These are phyloP conservation scores for Gnaphalium uliginosum DNA, from an alignment of 129 eudicot species.

Conservation along the genomic window DNA sequence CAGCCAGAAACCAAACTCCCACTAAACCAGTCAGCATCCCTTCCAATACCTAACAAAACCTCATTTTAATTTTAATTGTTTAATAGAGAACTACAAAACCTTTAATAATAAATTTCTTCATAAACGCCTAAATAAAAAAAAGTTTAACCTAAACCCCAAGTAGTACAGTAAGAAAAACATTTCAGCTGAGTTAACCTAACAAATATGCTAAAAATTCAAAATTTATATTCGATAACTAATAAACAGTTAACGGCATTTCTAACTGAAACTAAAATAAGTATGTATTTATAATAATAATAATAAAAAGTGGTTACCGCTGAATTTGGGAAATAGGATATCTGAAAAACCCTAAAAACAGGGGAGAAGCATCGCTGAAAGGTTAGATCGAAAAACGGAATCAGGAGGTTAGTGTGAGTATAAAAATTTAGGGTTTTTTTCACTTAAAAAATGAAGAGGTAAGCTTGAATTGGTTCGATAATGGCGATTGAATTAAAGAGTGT, in stretches of 20 bases:
- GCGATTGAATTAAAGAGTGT: conserved; percentile 15
- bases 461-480: conserved; percentile 29
- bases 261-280: not conserved
- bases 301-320: conserved; percentile 19
- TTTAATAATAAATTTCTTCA: not conserved
- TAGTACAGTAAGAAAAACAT: not conserved
- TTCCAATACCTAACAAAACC: conserved; percentile 41
- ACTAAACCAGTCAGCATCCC: conserved; percentile 26
- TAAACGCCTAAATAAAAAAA: not conserved
- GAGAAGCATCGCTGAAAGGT: conserved; percentile 14
- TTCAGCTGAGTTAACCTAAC: not conserved
- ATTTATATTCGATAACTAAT: not conserved
- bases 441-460: conserved; percentile 15
- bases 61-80: not conserved
- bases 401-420: not conserved
- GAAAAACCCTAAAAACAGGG: conserved; percentile 22
- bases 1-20: conserved; percentile 32
- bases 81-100: not conserved
- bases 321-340: not conserved
- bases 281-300: not conserved
- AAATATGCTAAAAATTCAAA: not conserved
- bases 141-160: not conserved
- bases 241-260: not conserved
- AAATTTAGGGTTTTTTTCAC: conserved; percentile 12
- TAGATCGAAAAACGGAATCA: conserved; percentile 24